Percentiles rank a stretch among this genome's conserved stretches.
These are phyloP conservation scores for Penicillium italicum DNA, from an alignment of 2,329 filamentous ascomycete species.

Conservation along the genomic window DNA sequence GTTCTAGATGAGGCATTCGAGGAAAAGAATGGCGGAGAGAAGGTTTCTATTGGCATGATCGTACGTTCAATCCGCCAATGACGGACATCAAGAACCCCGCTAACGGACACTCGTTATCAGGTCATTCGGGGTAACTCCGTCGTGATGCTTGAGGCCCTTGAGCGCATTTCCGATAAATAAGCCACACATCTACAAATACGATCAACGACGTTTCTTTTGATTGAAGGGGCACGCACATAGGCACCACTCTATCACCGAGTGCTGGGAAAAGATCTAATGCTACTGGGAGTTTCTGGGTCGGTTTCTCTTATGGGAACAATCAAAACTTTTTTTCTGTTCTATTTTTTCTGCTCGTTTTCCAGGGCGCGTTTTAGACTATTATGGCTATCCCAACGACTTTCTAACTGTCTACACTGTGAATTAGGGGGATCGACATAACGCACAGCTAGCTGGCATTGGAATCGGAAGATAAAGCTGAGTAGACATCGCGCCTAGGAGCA, in stretches of 20 bases:
- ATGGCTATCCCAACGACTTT: slow-evolving; percentile 2
- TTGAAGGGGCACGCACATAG: slow-evolving; percentile 9
- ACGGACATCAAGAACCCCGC: neutral
- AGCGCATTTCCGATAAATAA: slow-evolving; percentile 45
- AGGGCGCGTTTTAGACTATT: slow-evolving; percentile 1
- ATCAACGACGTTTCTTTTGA: slow-evolving; percentile 17
- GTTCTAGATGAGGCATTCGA: slow-evolving; percentile 96
- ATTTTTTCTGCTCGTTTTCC: slow-evolving; percentile 7
- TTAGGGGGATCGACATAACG: neutral
- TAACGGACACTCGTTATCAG: slow-evolving; percentile 41
- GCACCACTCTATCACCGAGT: slow-evolving; percentile 9
- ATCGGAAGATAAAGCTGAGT: slow-evolving; percentile 8
- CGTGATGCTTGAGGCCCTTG: slow-evolving; percentile 79
- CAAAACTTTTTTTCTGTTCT: slow-evolving; percentile 26
- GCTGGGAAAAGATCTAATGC: slow-evolving; percentile 30
- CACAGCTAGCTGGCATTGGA: slow-evolving; percentile 12
- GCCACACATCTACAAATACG: slow-evolving; percentile 7
- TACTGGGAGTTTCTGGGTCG: slow-evolving; percentile 39
- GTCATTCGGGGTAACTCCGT: slow-evolving; percentile 97
- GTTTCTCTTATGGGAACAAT: slow-evolving; percentile 34
- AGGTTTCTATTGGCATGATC: slow-evolving; percentile 86
- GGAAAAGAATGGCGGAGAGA: slow-evolving; percentile 88
- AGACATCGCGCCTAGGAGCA: slow-evolving; percentile 14
- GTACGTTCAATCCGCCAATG: slow-evolving; percentile 51
- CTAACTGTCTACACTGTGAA: neutral